Base-by-base conservation (phyloP, 192 early-diverging fungal species). In the Mortierella alpina region DNA sequence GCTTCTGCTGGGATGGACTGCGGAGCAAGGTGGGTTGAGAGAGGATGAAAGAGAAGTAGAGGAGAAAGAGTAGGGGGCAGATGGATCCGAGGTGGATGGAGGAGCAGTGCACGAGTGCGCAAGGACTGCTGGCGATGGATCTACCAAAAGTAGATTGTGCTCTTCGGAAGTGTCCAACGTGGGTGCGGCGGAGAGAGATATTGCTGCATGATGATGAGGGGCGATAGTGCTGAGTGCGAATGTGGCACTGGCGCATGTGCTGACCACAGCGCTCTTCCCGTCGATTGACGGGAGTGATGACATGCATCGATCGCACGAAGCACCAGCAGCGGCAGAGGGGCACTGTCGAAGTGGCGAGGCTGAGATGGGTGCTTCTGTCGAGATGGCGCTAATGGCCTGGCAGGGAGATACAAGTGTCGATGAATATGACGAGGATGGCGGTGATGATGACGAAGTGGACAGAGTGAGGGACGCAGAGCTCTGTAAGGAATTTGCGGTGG, bases 391-490 rank as follows among this genome's bases (percentile, higher is more conserved):
- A 31, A 31, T 31, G 31, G 31, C 31, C 31, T 1, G 31, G 31
- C 31, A 31, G 31, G 31, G 3, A 1, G 31, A 31, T 1, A 31
- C 31, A 1, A 31, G 31, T 31, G 31, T 31, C 31, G 31, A 31
- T 31, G 31, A 31, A 31, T 31, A 31, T 31, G 31, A 31, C 31
- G 31, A 31, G 31, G 31, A 31, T 31, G 31, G 31, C 31, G 31
- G 31, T 3, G 61, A 63, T 14, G 60, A 7, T 2, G 44, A n/a
- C n/a, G 69, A 44, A 0, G 68, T 17, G 18, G 51, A 20, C 18
- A 40, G 6, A 2, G 64, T n/a, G n/a, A 56, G 48, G 44, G 66
- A 23, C 12, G 60, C 50, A 31, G 59, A 75, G 52, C 59, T 63
- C 39, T 20, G 41, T 17, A 58, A 63, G 39, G 15, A 54, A 44